Percentiles rank a stretch among this genome's conserved stretches.
Conservation (phyloP, 495 filamentous ascomycete genomes). For the Penicillium verhagenii region DNA sequence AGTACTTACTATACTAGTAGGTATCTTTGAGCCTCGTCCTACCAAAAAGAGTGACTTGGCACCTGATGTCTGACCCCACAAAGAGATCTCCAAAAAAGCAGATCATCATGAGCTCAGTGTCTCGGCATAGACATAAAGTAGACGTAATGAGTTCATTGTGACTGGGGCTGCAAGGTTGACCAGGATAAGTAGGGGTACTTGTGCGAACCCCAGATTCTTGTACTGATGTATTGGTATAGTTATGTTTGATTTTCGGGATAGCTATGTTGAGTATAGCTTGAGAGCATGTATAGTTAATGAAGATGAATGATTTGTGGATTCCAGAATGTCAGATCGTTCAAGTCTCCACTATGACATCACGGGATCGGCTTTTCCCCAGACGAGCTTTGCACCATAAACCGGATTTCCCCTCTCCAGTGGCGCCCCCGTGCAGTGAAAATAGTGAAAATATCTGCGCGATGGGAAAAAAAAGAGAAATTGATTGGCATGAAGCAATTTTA, state of each 20-base stretch:
- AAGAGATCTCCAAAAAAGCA: too few species aligned
- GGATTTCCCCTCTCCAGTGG: neutral
- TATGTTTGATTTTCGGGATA: neutral
- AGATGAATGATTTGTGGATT: neutral
- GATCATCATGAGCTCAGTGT: too few species aligned
- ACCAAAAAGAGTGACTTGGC: too few species aligned
- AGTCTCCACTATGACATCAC: conserved; percentile 1
- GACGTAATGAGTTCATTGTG: too few species aligned
- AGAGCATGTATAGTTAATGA: too few species aligned
- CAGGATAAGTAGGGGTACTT: too few species aligned
- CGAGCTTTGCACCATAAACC: neutral
- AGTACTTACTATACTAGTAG: too few species aligned
- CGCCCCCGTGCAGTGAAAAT: neutral
- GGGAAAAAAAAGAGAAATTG: neutral
- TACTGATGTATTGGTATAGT: neutral
- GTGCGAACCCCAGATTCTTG: neutral
- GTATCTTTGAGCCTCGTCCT: too few species aligned
- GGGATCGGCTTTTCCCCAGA: conserved; percentile 18
- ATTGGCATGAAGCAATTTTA: neutral
- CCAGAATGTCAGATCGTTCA: neutral
- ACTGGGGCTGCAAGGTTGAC: too few species aligned
- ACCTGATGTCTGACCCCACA: too few species aligned
- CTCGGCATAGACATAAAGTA: too few species aligned
- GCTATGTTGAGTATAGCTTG: neutral
- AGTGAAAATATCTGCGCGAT: neutral